Evolutionary conservation across 345 rosid genomes (phyloP).

Genomic region (Syzygium oleosum): DNA sequence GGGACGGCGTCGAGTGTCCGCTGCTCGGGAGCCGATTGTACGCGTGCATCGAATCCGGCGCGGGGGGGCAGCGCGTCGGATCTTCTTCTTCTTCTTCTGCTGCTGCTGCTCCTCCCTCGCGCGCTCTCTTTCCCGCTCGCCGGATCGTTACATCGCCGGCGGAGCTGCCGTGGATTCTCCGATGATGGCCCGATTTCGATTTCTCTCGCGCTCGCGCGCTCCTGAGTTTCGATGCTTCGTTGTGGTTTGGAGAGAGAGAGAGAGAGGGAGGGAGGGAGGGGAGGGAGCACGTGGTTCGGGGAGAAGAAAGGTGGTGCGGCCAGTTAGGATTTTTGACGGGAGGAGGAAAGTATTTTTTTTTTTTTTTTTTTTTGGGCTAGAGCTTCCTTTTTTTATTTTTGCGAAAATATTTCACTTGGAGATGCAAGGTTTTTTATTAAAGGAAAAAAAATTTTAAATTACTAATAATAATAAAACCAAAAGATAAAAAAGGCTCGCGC

Average conservation of each 20-base stretch:
- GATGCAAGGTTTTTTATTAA: background rate
- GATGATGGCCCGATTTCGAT: background rate
- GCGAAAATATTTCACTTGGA: background rate
- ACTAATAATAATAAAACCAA: too few species aligned
- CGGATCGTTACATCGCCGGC: background rate
- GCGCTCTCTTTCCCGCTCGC: background rate
- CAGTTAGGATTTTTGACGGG: background rate
- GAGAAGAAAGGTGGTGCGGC: background rate
- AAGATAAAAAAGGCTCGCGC: too few species aligned
- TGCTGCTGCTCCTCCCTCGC: too few species aligned
- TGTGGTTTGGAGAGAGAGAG: background rate
- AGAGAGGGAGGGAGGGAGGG: background rate
- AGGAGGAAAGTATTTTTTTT: background rate
- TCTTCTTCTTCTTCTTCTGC: too few species aligned
- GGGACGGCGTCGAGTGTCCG: slow-evolving; percentile 91
- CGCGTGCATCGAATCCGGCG: slow-evolving; percentile 43
- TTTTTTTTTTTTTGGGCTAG: too few species aligned
- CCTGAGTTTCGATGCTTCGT: background rate
- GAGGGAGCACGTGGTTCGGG: background rate
- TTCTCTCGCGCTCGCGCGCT: background rate
- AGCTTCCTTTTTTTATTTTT: background rate
- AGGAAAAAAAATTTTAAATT: too few species aligned
- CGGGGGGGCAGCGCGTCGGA: background rate
- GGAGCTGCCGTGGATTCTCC: background rate
- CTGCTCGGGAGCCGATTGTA: slow-evolving; percentile 71